phyloP scores from a whole-genome alignment of 2,329 filamentous ascomycete genomes.

The Bipolaris bicolor region DNA sequence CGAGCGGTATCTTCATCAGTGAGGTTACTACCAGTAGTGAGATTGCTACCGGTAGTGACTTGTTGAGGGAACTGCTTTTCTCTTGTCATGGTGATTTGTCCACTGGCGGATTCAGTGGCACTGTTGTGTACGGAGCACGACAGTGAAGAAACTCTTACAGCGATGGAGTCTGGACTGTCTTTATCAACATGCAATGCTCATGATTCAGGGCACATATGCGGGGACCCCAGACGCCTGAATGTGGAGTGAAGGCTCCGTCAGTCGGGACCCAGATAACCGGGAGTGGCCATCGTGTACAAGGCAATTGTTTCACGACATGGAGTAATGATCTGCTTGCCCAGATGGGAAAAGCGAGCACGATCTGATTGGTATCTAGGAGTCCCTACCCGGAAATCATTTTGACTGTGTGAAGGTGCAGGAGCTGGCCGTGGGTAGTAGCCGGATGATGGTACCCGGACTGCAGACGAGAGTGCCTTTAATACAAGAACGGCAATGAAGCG shows the following conservation, averaged over 20 bases:
- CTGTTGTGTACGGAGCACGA: not conserved
- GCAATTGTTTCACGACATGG: not conserved
- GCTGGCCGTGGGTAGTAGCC: slow-evolving; percentile 2
- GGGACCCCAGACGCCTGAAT: slow-evolving; percentile 9
- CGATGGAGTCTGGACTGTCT: slow-evolving; percentile 12
- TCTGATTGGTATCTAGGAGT: slow-evolving; percentile 6
- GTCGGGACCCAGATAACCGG: slow-evolving; percentile 12
- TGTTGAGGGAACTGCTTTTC: slow-evolving; percentile 27
- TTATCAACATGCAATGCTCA: slow-evolving; percentile 8
- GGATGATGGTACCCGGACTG: slow-evolving; percentile 19
- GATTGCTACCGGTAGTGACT: slow-evolving; percentile 6
- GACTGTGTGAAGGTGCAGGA: not conserved
- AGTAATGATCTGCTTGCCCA: slow-evolving; percentile 7
- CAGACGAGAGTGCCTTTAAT: not conserved
- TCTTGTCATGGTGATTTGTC: slow-evolving; percentile 24
- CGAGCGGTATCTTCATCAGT: slow-evolving; percentile 13
- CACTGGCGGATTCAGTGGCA: not conserved
- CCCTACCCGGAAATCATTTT: not conserved
- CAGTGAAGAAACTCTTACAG: not conserved
- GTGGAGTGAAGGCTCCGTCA: slow-evolving; percentile 9
- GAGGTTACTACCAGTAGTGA: slow-evolving; percentile 10
- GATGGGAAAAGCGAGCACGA: not conserved
- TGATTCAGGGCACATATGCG: slow-evolving; percentile 12
- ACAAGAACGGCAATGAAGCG: not conserved
- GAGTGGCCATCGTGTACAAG: slow-evolving; percentile 3